These are phyloP conservation scores for Lichtheimia ornata DNA, from an alignment of 371 early-diverging fungal genomes.

Conservation along the genomic window DNA sequence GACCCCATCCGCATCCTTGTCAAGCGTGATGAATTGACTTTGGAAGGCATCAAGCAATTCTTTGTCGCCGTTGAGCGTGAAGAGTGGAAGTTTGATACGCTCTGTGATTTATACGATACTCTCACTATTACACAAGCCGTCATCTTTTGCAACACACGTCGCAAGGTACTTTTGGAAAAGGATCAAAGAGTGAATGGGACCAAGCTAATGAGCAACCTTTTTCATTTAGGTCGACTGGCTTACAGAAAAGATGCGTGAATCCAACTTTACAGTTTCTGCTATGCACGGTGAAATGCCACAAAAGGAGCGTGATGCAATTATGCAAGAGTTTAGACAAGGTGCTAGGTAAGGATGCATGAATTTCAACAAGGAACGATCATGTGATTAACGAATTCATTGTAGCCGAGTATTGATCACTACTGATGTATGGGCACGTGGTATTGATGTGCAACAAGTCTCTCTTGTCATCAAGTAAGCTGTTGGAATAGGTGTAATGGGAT, in stretches of 20 bases:
- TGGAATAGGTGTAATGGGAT: neutral
- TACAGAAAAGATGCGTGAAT: constrained; percentile 91
- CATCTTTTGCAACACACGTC: constrained; percentile 98
- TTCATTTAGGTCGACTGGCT: constrained; percentile 90
- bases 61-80: constrained; percentile 96
- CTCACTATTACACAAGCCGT: constrained; percentile 98
- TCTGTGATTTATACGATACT: constrained; percentile 96
- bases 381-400: constrained; percentile 9
- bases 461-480: constrained; percentile 71
- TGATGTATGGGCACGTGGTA: constrained; percentile 96
- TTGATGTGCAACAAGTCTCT: constrained; percentile 97
- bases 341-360: constrained; percentile 44
- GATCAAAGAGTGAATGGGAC: neutral
- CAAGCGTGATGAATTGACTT: constrained; percentile 99
- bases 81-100: constrained; percentile 96
- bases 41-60: constrained; percentile 99
- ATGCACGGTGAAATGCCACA: constrained; percentile 99
- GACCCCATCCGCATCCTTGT: constrained; percentile 98
- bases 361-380: neutral
- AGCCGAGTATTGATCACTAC: constrained; percentile 95
- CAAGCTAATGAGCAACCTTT: neutral
- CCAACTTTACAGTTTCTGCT: constrained; percentile 95
- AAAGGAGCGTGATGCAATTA: constrained; percentile 87
- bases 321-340: constrained; percentile 91
- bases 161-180: constrained; percentile 68